Conservation (phyloP, 495 filamentous ascomycete genomes). For the Xylaria scruposa region DNA sequence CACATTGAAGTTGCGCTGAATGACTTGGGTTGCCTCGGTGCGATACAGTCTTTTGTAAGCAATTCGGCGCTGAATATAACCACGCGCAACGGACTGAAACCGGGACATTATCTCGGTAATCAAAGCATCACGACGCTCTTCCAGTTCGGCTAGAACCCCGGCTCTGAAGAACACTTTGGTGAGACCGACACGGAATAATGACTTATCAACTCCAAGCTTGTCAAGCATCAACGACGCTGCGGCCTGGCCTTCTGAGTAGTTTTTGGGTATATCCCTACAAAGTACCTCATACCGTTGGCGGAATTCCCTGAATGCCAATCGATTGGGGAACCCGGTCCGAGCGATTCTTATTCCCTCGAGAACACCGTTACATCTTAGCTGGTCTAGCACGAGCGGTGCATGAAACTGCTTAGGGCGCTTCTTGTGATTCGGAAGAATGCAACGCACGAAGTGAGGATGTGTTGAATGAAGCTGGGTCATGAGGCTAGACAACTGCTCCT, state of each 20-base stretch:
- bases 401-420: slow-evolving; percentile 95
- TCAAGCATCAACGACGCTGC: slow-evolving; percentile 88
- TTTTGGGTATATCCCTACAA: slow-evolving; percentile 85
- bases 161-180: slow-evolving; percentile 99
- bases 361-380: slow-evolving; percentile 97
- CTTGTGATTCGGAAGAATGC: slow-evolving; percentile 98
- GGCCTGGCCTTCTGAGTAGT: slow-evolving; percentile 87
- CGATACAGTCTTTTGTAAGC: slow-evolving; percentile 92
- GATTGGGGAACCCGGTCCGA: slow-evolving; percentile 96
- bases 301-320: slow-evolving; percentile 91
- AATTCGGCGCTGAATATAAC: slow-evolving; percentile 85
- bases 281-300: slow-evolving; percentile 97
- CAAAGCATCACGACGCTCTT: slow-evolving; percentile 90
- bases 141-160: slow-evolving; percentile 93
- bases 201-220: slow-evolving; percentile 80
- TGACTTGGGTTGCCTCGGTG: slow-evolving; percentile 91
- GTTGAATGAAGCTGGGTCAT: slow-evolving; percentile 97
- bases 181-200: slow-evolving; percentile 89
- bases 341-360: slow-evolving; percentile 98
- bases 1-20: slow-evolving; percentile 89
- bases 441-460: slow-evolving; percentile 97
- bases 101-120: slow-evolving; percentile 90
- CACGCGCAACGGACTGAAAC: slow-evolving; percentile 92
- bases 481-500: slow-evolving; percentile 91
- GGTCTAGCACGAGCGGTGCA: slow-evolving; percentile 88